A percentile compares a stretch with the other conserved stretches of the same genome.
These are phyloP conservation scores for Microthlaspi erraticum DNA, from an alignment of 345 rosid genomes.

Conservation along the genomic window DNA sequence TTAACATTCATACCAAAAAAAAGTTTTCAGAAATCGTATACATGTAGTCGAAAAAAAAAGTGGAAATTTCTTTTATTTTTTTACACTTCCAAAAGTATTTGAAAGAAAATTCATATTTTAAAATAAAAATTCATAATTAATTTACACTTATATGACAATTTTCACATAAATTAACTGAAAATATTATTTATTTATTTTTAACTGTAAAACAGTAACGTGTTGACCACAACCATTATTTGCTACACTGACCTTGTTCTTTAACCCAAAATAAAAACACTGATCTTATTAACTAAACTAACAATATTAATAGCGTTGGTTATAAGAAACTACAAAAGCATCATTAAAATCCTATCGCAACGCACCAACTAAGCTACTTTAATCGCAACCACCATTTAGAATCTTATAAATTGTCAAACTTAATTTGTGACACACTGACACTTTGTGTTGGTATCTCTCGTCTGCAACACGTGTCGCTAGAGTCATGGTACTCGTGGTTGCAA, in stretches of 20 bases:
- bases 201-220: neutral
- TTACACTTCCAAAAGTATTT: no score
- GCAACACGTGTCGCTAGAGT: slow-evolving; percentile 21
- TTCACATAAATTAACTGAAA: neutral
- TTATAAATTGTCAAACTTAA: slow-evolving; percentile 6
- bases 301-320: neutral
- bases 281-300: neutral
- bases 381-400: slow-evolving; percentile 25
- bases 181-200: neutral
- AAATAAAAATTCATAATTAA: no score
- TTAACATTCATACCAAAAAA: no score
- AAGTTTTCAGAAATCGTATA: no score
- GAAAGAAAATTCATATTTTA: no score
- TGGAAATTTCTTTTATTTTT: no score
- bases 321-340: neutral
- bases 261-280: neutral
- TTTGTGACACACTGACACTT: neutral
- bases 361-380: slow-evolving; percentile 17
- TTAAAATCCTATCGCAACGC: slow-evolving; percentile 11
- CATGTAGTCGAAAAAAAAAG: no score
- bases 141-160: neutral
- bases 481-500: neutral
- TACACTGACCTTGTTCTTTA: no score
- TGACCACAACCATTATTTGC: slow-evolving; percentile 5
- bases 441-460: slow-evolving; percentile 6